phyloP scores from a whole-genome alignment of 2,329 filamentous ascomycete species.

The Geosmithia flava region DNA sequence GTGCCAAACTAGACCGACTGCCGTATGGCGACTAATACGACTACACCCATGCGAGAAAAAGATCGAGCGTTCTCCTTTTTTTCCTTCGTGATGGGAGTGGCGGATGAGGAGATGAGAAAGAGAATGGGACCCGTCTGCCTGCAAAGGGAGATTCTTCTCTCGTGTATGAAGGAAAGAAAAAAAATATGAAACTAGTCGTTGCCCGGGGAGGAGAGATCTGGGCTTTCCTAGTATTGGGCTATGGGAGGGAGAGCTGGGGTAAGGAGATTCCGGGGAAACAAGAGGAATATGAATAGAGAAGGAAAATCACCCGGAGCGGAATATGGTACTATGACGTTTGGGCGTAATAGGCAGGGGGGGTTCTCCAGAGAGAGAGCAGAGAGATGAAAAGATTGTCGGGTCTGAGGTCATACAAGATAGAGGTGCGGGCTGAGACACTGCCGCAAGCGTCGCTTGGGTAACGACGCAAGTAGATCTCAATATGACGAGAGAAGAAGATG shows the following conservation, averaged over 20 bases:
- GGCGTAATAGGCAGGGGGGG: background rate
- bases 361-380: background rate
- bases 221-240: no score
- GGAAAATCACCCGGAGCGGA: no score
- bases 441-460: constrained; percentile 10
- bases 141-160: no score
- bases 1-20: background rate
- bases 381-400: background rate
- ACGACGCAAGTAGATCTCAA: background rate
- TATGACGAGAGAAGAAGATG: background rate
- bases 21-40: background rate
- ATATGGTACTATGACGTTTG: background rate
- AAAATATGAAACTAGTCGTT: no score
- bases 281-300: no score
- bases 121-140: background rate
- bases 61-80: background rate
- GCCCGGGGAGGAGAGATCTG: no score
- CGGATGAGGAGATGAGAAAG: no score
- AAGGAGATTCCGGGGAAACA: no score
- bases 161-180: no score
- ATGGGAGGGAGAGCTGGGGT: no score
- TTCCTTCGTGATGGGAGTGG: background rate
- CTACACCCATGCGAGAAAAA: background rate
- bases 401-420: background rate
- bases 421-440: background rate